Conservation (phyloP, 345 rosid species). For the Laguncularia racemosa region DNA sequence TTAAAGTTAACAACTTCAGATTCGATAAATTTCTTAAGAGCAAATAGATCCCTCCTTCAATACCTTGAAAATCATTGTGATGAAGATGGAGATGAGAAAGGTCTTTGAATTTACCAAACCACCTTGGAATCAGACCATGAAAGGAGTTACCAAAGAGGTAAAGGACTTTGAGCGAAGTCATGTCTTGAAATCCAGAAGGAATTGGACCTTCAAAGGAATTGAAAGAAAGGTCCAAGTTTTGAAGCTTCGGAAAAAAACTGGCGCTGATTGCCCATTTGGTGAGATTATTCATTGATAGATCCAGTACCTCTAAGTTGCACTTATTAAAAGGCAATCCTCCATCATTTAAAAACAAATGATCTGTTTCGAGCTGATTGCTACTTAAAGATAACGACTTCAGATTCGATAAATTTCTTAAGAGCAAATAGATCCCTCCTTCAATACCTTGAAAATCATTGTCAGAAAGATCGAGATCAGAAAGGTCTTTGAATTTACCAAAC, state of each 20-base stretch:
- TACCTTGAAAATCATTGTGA: background rate
- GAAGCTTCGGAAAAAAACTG: background rate
- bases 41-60: background rate
- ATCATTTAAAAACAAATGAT: no score
- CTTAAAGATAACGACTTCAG: accelerated
- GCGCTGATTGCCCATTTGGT: no score
- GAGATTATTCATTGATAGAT: accelerated
- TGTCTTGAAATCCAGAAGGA: background rate
- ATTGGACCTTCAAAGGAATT: no score
- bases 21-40: background rate
- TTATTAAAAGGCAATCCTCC: background rate
- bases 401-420: background rate
- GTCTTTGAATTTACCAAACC: background rate
- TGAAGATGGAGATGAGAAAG: background rate
- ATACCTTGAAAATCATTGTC: background rate
- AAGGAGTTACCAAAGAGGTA: background rate
- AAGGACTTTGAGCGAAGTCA: background rate
- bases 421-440: background rate
- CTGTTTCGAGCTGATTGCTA: accelerated
- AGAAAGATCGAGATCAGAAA: background rate
- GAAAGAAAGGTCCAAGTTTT: background rate
- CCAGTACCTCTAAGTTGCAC: background rate
- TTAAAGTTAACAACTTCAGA: background rate
- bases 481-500: background rate
- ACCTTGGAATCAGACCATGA: background rate